Percentiles rank a stretch among this genome's conserved stretches.
Conservation (phyloP, 768 basidiomycete species). For the Tulasnella sp. region DNA sequence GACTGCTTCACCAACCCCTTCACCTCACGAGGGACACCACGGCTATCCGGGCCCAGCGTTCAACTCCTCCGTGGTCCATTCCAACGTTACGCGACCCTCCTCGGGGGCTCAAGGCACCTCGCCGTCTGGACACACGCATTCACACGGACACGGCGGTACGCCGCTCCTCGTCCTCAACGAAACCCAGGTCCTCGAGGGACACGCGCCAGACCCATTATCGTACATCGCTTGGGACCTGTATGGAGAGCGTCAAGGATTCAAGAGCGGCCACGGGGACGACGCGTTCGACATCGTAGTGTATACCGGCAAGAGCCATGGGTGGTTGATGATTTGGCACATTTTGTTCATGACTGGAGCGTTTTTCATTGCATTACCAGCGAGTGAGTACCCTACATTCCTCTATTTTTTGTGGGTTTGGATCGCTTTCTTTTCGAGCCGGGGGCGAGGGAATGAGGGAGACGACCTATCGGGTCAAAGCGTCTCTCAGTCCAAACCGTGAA, state of each 20-base stretch:
- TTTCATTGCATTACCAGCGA: slow-evolving; percentile 78
- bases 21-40: slow-evolving; percentile 31
- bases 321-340: slow-evolving; percentile 78
- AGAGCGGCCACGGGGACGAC: slow-evolving; percentile 24
- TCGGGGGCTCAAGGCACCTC: slow-evolving; percentile 21
- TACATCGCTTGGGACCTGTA: slow-evolving; percentile 81
- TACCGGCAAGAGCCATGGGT: slow-evolving; percentile 44
- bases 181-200: slow-evolving; percentile 65
- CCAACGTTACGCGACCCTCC: slow-evolving; percentile 27
- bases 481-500: background rate
- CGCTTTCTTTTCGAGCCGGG: background rate
- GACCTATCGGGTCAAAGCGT: background rate
- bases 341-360: slow-evolving; percentile 76
- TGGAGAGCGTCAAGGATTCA: slow-evolving; percentile 20
- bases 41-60: slow-evolving; percentile 19
- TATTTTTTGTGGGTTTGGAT: background rate
- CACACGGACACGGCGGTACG: slow-evolving; percentile 32
- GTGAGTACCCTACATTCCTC: slow-evolving; percentile 52
- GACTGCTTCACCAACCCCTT: background rate
- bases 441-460: background rate
- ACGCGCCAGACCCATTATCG: slow-evolving; percentile 73
- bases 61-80: slow-evolving; percentile 18
- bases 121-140: slow-evolving; percentile 20
- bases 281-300: slow-evolving; percentile 32
- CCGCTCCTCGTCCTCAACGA: slow-evolving; percentile 61